Percentiles rank a stretch among this genome's conserved stretches.
These are phyloP conservation scores for Colletotrichum incanum DNA, from an alignment of 2,329 filamentous ascomycete genomes.

Conservation along the genomic window DNA sequence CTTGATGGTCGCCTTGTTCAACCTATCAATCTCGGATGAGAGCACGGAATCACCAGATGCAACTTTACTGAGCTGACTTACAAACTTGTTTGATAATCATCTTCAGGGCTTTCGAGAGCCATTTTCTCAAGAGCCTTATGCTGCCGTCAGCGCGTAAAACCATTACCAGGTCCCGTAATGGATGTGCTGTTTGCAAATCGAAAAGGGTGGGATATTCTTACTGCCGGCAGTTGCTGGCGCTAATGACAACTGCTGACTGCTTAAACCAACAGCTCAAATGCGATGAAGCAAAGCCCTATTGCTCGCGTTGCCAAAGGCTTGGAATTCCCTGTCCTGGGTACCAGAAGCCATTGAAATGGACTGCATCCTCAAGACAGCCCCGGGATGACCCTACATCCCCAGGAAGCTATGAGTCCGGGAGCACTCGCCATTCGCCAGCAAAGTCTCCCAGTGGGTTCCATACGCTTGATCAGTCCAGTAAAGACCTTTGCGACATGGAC, in stretches of 20 bases:
- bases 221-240: no score
- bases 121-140: not conserved
- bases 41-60: not conserved
- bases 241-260: not conserved
- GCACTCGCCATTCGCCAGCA: not conserved
- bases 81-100: not conserved
- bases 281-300: conserved; percentile 24
- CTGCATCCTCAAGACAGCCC: not conserved
- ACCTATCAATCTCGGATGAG: not conserved
- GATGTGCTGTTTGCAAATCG: conserved; percentile 34
- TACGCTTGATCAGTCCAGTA: not conserved
- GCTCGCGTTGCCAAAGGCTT: conserved; percentile 23
- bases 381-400: not conserved
- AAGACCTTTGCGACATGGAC: not conserved
- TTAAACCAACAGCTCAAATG: conserved; percentile 14
- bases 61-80: not conserved
- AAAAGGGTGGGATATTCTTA: conserved; percentile 8
- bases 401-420: not conserved
- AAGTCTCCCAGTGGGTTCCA: not conserved
- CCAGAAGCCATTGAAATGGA: conserved; percentile 19
- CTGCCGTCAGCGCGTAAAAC: conserved; percentile 16
- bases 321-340: conserved; percentile 26
- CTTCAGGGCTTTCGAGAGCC: no score
- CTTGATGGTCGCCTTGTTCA: not conserved
- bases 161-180: conserved; percentile 28